Evolutionary conservation across 306 rosid species (phyloP), one percentile per base, ranked within the genome.

Genomic region (Carpinus viminea): DNA sequence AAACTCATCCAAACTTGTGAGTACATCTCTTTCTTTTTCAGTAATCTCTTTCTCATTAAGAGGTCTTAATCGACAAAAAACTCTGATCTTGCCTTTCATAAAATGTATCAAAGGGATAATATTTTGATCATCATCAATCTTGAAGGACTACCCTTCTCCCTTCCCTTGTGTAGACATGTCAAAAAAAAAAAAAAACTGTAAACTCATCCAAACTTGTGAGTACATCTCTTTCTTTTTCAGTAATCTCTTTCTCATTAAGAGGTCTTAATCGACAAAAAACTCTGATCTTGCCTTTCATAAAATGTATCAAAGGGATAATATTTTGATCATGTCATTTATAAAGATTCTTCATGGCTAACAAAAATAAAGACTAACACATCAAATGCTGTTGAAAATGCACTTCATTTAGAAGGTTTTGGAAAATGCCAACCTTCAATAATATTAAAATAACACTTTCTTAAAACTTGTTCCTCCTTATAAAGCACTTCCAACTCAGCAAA

Each of bases 51-150:
- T 95, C 45, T 83, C 94, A 76, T 68, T 80, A 41, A 95, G 91
- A 73, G 99, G 99, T 84, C 99, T 82, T 62, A 86, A 72, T 28
- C 98, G 91, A 81, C 99, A 93, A 54, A 80, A 95, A 81, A 95
- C 99, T 90, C 99, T 83, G 15, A 95, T 93, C 86, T 95, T 95
- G 61, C 98, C 99, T 90, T 95, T 95, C 99, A 95, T 95, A 88
- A 77, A 79, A 85, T 21, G 38, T 20, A 75, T 62, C 26, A 51
- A 85, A 81, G 28, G 66, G 59, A 15, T 21, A 53, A 57, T 36
- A 72, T 45, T 59, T n/a, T 24, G 21, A 76, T 64, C 31, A 34
- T 78, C 99, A 21, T 95, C 98, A 24, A 24, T 24, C 26, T 1
- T 1, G 0, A 24, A 24, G 26, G 26, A 1, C 0, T 24, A 24